Evolutionary conservation across 2,329 filamentous ascomycete species (phyloP), one percentile per base, ranked within the genome.

Genomic region (Cordyceps cateniannulata): DNA sequence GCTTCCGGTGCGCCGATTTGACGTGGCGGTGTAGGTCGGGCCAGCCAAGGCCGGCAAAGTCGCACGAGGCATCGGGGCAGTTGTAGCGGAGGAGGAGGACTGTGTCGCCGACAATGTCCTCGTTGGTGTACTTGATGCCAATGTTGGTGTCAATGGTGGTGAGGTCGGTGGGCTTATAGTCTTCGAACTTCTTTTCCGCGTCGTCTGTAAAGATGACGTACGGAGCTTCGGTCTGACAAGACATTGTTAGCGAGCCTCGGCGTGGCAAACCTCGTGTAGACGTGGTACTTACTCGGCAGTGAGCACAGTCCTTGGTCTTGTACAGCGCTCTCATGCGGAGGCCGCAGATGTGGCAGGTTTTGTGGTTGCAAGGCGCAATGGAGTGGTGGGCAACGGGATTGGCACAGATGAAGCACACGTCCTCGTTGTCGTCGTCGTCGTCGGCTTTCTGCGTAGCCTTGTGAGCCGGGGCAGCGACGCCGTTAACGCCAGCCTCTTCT

Each of bases 341-440:
- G 10, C 92, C 88, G 74, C 95, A 99, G 65, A 98, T 96, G 76
- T 99, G 95, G 72, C 95, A 99, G 53, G 93, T 97, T 61, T 90
- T 85, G 76, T 99, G 95, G 74, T 97, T 98, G 76, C 95, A 99
- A 22, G 95, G 93, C 35, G 93, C 87, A 65, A 99, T 86, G 10
- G 93, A 89, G 68, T 91, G 87, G 77, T 98, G 92, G 53, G 89
- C 85, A 52, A 99, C 88, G 2, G 88, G 85, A 65, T 93, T 96
- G 61, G 95, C 93, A 75, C 95, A 99, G 70, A 99, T 99, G 76
- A 98, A 98, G 83, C 95, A 99, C 63, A 97, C 84, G 64, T 97
- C 92, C 27, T 81, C 87, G 60, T 79, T 78, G 7, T 58, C 49
- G 8, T 20, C 47, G 52, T 83, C 83, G 3, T 74, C 77, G 63